Conservation (phyloP, 768 basidiomycete species). For the Collybia mongolica region DNA sequence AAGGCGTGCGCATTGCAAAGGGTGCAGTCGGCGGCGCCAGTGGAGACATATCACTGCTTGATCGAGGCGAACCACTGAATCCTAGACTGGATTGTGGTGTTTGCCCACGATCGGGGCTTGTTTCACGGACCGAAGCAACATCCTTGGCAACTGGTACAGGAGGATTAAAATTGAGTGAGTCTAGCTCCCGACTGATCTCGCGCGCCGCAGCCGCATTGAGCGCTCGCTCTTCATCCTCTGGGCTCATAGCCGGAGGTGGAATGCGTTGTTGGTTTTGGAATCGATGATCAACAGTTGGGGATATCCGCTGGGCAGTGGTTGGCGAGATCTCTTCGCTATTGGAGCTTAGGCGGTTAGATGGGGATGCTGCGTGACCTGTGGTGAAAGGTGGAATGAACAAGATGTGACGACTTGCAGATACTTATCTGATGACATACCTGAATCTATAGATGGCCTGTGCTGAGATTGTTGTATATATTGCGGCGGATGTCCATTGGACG, state of each 20-base stretch:
- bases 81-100: conserved; percentile 15
- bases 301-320: neutral
- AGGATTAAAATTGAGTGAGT: conserved; percentile 43
- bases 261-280: conserved; percentile 24
- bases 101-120: conserved; percentile 14
- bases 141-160: conserved; percentile 12
- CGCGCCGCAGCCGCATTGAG: conserved; percentile 67
- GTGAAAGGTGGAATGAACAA: neutral
- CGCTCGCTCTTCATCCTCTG: conserved; percentile 49
- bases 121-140: conserved; percentile 11
- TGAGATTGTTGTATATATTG: conserved; percentile 1
- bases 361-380: neutral
- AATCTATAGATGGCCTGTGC: conserved; percentile 1
- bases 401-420: neutral
- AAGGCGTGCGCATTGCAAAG: conserved; percentile 35
- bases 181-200: conserved; percentile 65
- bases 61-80: neutral
- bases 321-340: conserved; percentile 2
- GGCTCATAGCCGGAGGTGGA: conserved; percentile 36
- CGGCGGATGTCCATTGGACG: neutral
- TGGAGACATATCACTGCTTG: conserved; percentile 6
- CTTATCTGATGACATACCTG: neutral
- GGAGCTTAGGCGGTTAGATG: neutral
- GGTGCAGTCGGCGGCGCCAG: conserved; percentile 38
- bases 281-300: conserved; percentile 6